Evolutionary conservation across 2,329 filamentous ascomycete species (phyloP).

Genomic region (Scedosporium apiospermum): DNA sequence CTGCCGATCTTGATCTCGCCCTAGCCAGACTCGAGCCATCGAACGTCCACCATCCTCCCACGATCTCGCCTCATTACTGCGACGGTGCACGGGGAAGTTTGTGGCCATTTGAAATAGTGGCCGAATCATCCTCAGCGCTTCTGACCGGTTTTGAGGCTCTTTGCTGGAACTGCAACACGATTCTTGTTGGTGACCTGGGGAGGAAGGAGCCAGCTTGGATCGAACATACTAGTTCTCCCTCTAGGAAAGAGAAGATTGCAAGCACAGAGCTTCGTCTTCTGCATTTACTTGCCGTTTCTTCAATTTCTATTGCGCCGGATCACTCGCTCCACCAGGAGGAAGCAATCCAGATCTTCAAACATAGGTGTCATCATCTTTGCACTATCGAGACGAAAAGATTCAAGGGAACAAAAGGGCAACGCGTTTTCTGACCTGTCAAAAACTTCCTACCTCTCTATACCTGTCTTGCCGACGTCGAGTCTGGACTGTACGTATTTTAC

Average conservation of each 20-base stretch:
- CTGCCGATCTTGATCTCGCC: neutral
- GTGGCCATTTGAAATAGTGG: too few relatives aligned
- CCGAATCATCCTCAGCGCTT: neutral
- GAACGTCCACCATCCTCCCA: neutral
- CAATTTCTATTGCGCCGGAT: neutral
- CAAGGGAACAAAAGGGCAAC: neutral
- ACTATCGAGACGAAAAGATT: neutral
- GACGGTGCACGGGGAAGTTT: too few relatives aligned
- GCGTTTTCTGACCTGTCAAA: neutral
- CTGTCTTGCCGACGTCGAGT: constrained; percentile 1
- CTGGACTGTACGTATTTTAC: constrained; percentile 5
- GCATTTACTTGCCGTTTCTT: neutral
- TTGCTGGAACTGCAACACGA: neutral
- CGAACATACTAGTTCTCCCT: neutral
- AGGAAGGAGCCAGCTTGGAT: neutral
- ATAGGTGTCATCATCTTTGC: neutral
- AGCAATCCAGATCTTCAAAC: neutral
- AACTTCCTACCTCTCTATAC: neutral
- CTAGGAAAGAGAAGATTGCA: constrained; percentile 20
- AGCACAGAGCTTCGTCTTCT: constrained; percentile 55
- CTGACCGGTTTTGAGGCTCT: neutral
- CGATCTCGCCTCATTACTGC: too few relatives aligned
- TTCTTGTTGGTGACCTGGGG: neutral
- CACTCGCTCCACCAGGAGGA: neutral
- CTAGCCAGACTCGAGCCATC: neutral